Evolutionary conservation across 1,284 basidiomycete genomes (phyloP).

Genomic region (Blastosporella zonata): DNA sequence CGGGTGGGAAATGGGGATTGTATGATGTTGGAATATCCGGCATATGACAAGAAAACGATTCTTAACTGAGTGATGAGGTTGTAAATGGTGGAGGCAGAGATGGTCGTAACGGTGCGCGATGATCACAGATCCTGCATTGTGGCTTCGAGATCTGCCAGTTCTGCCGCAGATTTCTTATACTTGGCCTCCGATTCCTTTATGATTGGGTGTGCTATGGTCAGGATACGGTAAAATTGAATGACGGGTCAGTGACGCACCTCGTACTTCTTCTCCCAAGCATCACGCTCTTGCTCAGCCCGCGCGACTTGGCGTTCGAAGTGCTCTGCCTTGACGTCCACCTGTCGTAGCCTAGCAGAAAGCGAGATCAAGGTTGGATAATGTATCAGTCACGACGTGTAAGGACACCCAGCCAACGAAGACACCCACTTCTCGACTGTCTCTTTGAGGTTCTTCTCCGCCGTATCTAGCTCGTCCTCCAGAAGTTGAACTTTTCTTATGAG

Average conservation of each 20-base stretch:
- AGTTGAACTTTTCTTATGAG: slow-evolving; percentile 86
- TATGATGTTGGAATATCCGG: slow-evolving; percentile 13
- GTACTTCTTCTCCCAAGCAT: slow-evolving; percentile 93
- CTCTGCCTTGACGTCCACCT: slow-evolving; percentile 98
- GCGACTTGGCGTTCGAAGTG: slow-evolving; percentile 95
- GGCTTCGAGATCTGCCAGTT: slow-evolving; percentile 84
- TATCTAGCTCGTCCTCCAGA: slow-evolving; percentile 94
- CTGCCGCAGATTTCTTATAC: slow-evolving; percentile 75
- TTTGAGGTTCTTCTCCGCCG: slow-evolving; percentile 95
- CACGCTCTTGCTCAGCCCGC: slow-evolving; percentile 88
- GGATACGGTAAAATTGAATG: neutral
- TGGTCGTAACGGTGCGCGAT: slow-evolving; percentile 15
- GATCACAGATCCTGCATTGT: slow-evolving; percentile 80
- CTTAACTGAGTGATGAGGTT: slow-evolving; percentile 3
- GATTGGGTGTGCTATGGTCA: slow-evolving; percentile 4
- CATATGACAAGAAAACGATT: slow-evolving; percentile 16
- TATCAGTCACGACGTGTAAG: slow-evolving; percentile 17
- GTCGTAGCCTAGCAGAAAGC: slow-evolving; percentile 70
- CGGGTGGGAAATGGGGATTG: slow-evolving; percentile 6
- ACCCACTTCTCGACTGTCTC: slow-evolving; percentile 96
- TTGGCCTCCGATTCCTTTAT: slow-evolving; percentile 72
- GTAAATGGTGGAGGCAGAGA: slow-evolving; percentile 1
- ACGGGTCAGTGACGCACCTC: slow-evolving; percentile 55
- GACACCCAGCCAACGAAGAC: slow-evolving; percentile 1
- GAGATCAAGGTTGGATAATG: slow-evolving; percentile 9